A percentile compares a stretch with the other conserved stretches of the same genome.
These are phyloP conservation scores for Discostella stelligera DNA, from an alignment of 352 stramenopile genomes.

Conservation along the genomic window DNA sequence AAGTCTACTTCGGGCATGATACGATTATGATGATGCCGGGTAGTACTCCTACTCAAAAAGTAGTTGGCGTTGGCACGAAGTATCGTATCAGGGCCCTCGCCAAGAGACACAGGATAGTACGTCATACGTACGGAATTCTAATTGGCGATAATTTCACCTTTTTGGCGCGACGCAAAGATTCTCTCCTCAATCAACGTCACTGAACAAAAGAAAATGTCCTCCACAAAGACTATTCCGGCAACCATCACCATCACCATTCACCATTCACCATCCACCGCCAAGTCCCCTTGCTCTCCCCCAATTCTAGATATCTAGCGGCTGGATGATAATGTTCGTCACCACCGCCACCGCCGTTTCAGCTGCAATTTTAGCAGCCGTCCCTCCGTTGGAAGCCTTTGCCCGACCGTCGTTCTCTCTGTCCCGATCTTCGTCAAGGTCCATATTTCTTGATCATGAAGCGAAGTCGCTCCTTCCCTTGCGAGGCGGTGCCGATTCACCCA, in stretches of 20 bases:
- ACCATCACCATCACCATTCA: neutral
- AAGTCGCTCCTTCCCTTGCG: slow-evolving; percentile 7
- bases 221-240: neutral
- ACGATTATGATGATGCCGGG: neutral
- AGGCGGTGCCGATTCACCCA: neutral
- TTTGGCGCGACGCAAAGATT: too few species aligned
- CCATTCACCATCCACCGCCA: too few species aligned
- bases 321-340: neutral
- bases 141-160: too few species aligned
- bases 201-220: neutral
- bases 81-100: too few species aligned
- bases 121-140: too few species aligned
- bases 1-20: slow-evolving; percentile 62
- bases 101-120: too few species aligned
- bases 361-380: neutral
- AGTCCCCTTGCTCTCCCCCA: neutral
- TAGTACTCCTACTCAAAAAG: too few species aligned
- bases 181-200: neutral
- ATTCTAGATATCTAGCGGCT: neutral
- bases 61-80: too few species aligned
- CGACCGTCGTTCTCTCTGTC: slow-evolving; percentile 10
- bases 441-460: slow-evolving; percentile 7
- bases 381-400: slow-evolving; percentile 20
- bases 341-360: slow-evolving; percentile 6
- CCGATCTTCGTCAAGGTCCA: neutral